phyloP scores from a whole-genome alignment of 2,329 filamentous ascomycete species.

The Myriosclerotinia scirpicola region DNA sequence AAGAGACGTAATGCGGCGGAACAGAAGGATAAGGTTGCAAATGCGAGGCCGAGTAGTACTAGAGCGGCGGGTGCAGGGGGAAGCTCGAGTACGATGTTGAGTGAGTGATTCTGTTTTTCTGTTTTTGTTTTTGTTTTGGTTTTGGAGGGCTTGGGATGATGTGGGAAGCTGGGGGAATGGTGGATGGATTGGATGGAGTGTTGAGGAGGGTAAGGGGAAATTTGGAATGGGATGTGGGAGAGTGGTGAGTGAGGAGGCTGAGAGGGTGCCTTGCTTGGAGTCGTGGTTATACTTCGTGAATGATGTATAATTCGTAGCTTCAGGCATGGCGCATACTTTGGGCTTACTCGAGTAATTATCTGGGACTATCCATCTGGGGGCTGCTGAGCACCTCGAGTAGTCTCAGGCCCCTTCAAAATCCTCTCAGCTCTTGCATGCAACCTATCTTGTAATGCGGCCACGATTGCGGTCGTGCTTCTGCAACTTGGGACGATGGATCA shows the following conservation, averaged over 20 bases:
- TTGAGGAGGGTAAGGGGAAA: neutral
- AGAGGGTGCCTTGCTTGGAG: neutral
- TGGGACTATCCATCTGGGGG: neutral
- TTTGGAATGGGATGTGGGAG: neutral
- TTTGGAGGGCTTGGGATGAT: neutral
- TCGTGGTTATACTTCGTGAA: neutral
- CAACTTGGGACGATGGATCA: neutral
- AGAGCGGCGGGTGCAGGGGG: slow-evolving; percentile 91
- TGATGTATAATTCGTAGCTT: neutral
- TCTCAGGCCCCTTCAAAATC: neutral
- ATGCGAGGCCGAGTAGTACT: slow-evolving; percentile 88
- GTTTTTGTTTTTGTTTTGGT: slow-evolving; percentile 6
- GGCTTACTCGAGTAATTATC: neutral
- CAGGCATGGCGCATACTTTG: neutral
- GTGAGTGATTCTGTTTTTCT: slow-evolving; percentile 56
- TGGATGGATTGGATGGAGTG: neutral
- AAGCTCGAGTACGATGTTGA: slow-evolving; percentile 97
- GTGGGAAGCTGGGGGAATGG: slow-evolving; percentile 1
- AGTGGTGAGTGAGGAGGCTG: neutral
- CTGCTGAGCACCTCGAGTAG: neutral
- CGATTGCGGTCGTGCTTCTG: neutral
- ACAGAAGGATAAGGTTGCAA: slow-evolving; percentile 95
- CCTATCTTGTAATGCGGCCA: neutral
- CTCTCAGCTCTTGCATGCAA: neutral
- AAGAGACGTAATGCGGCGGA: slow-evolving; percentile 93